Evolutionary conservation across 2,329 filamentous ascomycete species (phyloP).

Genomic region (Tolypocladium album): DNA sequence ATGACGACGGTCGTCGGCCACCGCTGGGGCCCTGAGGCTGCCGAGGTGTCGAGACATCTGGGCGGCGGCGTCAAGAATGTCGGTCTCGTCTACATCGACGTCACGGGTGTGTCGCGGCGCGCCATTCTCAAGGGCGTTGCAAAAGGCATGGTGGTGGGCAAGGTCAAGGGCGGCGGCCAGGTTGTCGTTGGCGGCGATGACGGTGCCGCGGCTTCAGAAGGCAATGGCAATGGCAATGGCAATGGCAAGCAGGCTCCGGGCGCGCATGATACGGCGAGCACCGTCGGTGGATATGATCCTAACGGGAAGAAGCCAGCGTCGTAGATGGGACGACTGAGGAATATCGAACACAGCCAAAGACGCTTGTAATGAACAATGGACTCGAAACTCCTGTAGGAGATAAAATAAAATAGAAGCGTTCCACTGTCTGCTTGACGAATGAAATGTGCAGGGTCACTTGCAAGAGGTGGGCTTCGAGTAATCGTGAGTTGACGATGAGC

Average conservation of each 20-base stretch:
- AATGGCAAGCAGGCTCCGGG: conserved; percentile 10
- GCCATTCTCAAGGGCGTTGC: conserved; percentile 92
- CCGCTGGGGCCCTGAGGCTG: conserved; percentile 78
- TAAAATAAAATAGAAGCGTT: neutral
- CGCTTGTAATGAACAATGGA: too few species aligned
- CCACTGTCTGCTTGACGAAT: too few species aligned
- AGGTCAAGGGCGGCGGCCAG: conserved; percentile 62
- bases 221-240: conserved; percentile 12
- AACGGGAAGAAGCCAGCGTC: conserved; percentile 20
- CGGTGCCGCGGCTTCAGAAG: conserved; percentile 12
- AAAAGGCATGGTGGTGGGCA: conserved; percentile 88
- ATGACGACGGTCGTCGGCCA: conserved; percentile 82
- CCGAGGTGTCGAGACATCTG: conserved; percentile 61
- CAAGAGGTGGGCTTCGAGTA: neutral
- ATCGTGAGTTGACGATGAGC: neutral
- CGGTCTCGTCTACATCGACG: conserved; percentile 93
- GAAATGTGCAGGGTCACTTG: neutral
- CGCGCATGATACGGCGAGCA: conserved; percentile 11
- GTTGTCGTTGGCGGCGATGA: conserved; percentile 62
- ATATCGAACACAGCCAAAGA: neutral
- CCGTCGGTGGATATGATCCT: conserved; percentile 13
- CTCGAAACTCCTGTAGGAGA: neutral
- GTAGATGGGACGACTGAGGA: neutral
- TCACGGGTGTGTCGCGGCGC: conserved; percentile 78
- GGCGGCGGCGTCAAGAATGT: conserved; percentile 92